Percentiles rank a stretch among this genome's conserved stretches.
Conservation (phyloP, 2,329 filamentous ascomycete species). For the Cryphonectria radicalis region DNA sequence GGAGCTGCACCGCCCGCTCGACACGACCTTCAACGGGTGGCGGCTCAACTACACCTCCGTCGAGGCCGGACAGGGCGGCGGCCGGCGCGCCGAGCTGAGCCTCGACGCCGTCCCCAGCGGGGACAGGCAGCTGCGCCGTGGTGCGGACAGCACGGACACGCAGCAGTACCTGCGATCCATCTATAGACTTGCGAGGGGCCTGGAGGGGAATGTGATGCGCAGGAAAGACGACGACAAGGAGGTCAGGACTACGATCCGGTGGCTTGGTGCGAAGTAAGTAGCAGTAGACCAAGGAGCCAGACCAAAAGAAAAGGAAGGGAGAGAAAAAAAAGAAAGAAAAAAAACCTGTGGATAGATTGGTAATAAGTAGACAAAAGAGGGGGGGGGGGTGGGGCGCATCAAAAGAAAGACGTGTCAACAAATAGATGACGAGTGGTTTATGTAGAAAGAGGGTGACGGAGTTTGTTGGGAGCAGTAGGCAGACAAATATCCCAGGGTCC, state of each 20-base stretch:
- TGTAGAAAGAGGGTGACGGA: neutral
- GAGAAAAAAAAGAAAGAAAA: too few species aligned
- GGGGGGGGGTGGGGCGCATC: too few species aligned
- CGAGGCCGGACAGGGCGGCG: constrained; percentile 55
- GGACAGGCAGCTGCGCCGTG: constrained; percentile 20
- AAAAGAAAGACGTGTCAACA: neutral
- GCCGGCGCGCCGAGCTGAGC: constrained; percentile 54
- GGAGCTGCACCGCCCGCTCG: constrained; percentile 54
- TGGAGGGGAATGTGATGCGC: constrained; percentile 2
- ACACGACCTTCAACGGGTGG: constrained; percentile 48
- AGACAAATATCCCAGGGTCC: neutral
- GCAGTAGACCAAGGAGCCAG: neutral
- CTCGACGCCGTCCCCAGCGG: constrained; percentile 43
- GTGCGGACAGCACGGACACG: constrained; percentile 5
- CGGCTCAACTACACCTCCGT: constrained; percentile 56
- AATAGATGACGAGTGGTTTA: neutral
- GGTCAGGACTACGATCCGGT: constrained; percentile 17
- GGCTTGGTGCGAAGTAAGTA: constrained; percentile 15
- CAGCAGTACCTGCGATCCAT: constrained; percentile 23
- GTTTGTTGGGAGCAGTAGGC: neutral
- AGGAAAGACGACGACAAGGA: constrained; percentile 6
- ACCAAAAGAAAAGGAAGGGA: too few species aligned
- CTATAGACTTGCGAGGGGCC: constrained; percentile 26
- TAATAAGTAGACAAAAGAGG: neutral
- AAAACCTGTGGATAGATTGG: too few species aligned